Percentiles rank a stretch among this genome's conserved stretches.
Conservation (phyloP, 306 rosid species). For the Corylus americana region DNA sequence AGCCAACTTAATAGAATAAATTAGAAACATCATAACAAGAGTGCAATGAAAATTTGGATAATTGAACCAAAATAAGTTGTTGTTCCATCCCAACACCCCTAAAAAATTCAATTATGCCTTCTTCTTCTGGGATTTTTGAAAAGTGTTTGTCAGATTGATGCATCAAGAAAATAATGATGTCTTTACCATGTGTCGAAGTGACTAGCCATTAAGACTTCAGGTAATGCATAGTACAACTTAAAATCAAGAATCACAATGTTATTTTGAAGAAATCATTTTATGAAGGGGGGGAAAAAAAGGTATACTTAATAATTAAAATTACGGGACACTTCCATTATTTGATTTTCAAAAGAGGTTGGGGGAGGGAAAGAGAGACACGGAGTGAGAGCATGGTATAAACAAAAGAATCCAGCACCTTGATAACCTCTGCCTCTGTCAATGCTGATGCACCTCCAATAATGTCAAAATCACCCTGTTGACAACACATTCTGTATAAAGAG, state of each 20-base stretch:
- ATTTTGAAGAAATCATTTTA: neutral
- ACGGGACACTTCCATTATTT: neutral
- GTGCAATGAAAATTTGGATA: too few relatives aligned
- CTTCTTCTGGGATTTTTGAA: neutral
- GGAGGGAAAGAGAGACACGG: neutral
- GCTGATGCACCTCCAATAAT: slow-evolving; percentile 84
- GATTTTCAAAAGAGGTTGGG: neutral
- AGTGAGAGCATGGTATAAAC: slow-evolving; percentile 8
- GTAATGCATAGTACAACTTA: neutral
- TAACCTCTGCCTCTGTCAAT: slow-evolving; percentile 86
- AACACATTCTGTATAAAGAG: slow-evolving; percentile 24
- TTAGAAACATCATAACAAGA: too few relatives aligned
- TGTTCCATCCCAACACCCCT: too few relatives aligned
- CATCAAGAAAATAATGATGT: neutral
- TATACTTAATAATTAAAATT: neutral
- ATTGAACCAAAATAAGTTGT: too few relatives aligned
- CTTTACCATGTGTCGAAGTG: neutral
- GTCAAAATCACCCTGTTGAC: slow-evolving; percentile 89
- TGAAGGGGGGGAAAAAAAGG: neutral
- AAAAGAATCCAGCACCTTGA: slow-evolving; percentile 60
- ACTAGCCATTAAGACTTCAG: neutral
- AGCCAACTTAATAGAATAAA: neutral
- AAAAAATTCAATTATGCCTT: neutral
- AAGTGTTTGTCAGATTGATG: neutral
- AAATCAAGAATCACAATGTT: neutral